Evolutionary conservation across 2,329 filamentous ascomycete genomes (phyloP).

Genomic region (Aspergillus ochraceoroseus): DNA sequence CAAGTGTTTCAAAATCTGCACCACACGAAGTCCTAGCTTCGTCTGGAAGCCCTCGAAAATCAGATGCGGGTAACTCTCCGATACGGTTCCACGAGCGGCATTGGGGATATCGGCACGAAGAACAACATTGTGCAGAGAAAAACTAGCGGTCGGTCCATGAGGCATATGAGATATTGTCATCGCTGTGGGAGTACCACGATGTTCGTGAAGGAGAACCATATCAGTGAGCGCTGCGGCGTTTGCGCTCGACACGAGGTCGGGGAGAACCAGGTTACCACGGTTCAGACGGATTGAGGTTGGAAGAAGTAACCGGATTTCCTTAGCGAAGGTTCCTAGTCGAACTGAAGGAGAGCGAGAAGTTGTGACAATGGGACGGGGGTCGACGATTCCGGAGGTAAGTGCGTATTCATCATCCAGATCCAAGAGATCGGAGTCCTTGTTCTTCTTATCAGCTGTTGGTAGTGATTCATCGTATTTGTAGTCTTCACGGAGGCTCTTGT

Average conservation of each 20-base stretch:
- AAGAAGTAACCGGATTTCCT: conserved; percentile 78
- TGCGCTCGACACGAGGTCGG: conserved; percentile 77
- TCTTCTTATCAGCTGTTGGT: conserved; percentile 51
- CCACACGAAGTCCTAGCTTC: conserved; percentile 71
- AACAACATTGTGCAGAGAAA: conserved; percentile 88
- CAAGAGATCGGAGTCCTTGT: conserved; percentile 78
- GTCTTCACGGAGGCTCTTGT: conserved; percentile 76
- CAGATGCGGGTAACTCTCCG: conserved; percentile 86
- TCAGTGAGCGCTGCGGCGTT: conserved; percentile 77
- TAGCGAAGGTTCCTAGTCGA: conserved; percentile 80
- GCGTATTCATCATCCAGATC: conserved; percentile 91
- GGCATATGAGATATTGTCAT: conserved; percentile 83
- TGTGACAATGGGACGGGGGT: conserved; percentile 82
- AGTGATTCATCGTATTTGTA: conserved; percentile 90
- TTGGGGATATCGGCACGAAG: conserved; percentile 90
- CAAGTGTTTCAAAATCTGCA: conserved; percentile 86
- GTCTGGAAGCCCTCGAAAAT: conserved; percentile 93
- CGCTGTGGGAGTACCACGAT: conserved; percentile 85
- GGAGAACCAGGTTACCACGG: conserved; percentile 81
- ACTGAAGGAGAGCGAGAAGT: conserved; percentile 85
- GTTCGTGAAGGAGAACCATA: conserved; percentile 82
- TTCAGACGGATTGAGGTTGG: conserved; percentile 86
- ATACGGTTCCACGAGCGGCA: conserved; percentile 77
- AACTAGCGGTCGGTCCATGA: conserved; percentile 80
- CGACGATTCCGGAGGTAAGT: conserved; percentile 82